Evolutionary conservation across 768 basidiomycete species (phyloP).

Genomic region (Boletus reticuloceps): DNA sequence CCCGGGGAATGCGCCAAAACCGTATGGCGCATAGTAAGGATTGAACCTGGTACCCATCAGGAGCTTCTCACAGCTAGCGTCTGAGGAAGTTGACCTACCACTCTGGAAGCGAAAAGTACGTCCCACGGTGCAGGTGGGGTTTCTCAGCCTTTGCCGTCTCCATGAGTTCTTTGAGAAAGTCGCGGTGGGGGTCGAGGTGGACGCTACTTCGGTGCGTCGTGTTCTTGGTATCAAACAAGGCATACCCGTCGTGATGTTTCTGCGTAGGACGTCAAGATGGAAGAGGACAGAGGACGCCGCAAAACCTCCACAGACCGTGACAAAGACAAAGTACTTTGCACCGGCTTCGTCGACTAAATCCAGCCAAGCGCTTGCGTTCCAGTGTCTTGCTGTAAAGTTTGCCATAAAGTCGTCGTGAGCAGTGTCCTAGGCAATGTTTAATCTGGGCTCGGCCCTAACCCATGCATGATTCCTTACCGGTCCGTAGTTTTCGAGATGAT

Average conservation of each 20-base stretch:
- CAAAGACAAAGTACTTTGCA: conserved; percentile 61
- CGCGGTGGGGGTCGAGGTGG: conserved; percentile 47
- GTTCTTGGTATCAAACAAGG: conserved; percentile 53
- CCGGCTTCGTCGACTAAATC: conserved; percentile 54
- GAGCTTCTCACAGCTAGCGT: background rate
- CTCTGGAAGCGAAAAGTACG: conserved; percentile 57
- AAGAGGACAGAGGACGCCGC: background rate
- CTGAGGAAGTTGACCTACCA: conserved; percentile 33
- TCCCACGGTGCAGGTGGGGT: conserved; percentile 52
- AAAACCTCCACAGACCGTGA: conserved; percentile 36
- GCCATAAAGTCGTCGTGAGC: conserved; percentile 59
- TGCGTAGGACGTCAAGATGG: conserved; percentile 14
- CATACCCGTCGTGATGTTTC: conserved; percentile 66
- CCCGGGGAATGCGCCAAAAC: conserved; percentile 52
- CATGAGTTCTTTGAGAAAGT: conserved; percentile 51
- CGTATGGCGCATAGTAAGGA: conserved; percentile 51
- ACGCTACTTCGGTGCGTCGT: conserved; percentile 51
- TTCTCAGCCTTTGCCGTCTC: conserved; percentile 47
- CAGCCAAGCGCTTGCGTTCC: conserved; percentile 54
- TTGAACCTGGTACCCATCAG: conserved; percentile 42
- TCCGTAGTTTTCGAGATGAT: conserved; percentile 52
- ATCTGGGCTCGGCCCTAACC: background rate
- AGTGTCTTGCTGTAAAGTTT: conserved; percentile 49
- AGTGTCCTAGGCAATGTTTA: conserved; percentile 33
- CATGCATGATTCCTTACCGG: conserved; percentile 23